phyloP scores from a whole-genome alignment of 1,284 basidiomycete species.

The Austroboletus niveus region DNA sequence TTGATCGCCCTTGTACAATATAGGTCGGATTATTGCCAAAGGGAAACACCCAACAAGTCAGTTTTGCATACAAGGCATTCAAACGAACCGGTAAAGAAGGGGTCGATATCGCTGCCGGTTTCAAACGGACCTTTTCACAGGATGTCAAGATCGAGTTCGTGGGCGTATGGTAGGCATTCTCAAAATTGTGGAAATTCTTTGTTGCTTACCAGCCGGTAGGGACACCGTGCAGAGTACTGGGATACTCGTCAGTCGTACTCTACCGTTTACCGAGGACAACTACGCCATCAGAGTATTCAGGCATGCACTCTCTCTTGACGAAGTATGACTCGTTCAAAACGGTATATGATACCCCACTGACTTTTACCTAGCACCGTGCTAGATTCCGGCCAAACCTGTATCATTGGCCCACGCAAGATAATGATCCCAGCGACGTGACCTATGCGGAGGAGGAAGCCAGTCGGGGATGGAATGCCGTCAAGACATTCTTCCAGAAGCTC shows the following conservation, averaged over 20 bases:
- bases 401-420: conserved; percentile 37
- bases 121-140: conserved; percentile 65
- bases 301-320: conserved; percentile 64
- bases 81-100: conserved; percentile 46
- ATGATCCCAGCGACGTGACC: conserved; percentile 18
- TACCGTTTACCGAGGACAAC: conserved; percentile 66
- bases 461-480: background rate
- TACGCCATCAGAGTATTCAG: conserved; percentile 56
- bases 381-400: conserved; percentile 55
- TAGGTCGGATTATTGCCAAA: conserved; percentile 60
- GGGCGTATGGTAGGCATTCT: conserved; percentile 55
- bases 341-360: conserved; percentile 7
- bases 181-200: background rate
- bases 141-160: conserved; percentile 60
- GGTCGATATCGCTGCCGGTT: conserved; percentile 48
- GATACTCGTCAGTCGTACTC: conserved; percentile 45
- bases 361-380: conserved; percentile 43
- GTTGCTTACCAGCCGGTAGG: conserved; percentile 36
- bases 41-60: conserved; percentile 58
- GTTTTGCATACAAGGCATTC: conserved; percentile 68
- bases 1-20: conserved; percentile 18
- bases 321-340: conserved; percentile 37
- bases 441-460: background rate
- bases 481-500: background rate
- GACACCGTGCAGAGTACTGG: conserved; percentile 71